Percentiles rank a stretch among this genome's conserved stretches.
These are phyloP conservation scores for Chlorella variabilis DNA, from an alignment of 163 green algal species.

Conservation along the genomic window DNA sequence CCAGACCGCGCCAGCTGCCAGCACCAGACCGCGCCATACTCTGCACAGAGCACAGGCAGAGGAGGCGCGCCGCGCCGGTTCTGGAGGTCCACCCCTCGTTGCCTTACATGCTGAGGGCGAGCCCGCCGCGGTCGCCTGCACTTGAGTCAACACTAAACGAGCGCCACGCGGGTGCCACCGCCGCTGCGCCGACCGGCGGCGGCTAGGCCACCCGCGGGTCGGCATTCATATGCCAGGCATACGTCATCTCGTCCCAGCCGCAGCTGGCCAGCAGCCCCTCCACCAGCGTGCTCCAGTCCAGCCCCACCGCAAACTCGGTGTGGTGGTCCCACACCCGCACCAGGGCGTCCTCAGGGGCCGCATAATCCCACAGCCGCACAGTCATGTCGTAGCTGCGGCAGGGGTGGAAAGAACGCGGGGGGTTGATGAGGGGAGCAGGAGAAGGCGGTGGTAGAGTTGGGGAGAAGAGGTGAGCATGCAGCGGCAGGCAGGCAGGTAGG, in stretches of 20 bases:
- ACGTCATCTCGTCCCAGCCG: constrained; percentile 86
- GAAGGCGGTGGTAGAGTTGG: background rate
- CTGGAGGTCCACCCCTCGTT: too few relatives aligned
- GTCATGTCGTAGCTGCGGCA: constrained; percentile 40
- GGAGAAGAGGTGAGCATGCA: background rate
- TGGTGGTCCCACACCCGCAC: constrained; percentile 93
- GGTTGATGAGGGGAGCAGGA: background rate
- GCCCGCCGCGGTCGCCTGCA: too few relatives aligned
- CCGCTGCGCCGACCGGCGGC: too few relatives aligned
- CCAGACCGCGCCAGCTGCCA: too few relatives aligned
- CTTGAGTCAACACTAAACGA: too few relatives aligned
- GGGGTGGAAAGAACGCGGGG: background rate
- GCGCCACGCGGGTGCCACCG: too few relatives aligned
- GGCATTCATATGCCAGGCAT: constrained; percentile 37
- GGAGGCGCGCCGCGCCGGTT: too few relatives aligned
- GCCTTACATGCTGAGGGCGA: too few relatives aligned
- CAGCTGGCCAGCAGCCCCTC: constrained; percentile 87
- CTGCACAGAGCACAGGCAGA: too few relatives aligned
- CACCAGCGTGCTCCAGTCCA: constrained; percentile 87
- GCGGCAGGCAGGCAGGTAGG: background rate
- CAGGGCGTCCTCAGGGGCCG: constrained; percentile 61
- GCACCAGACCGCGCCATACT: too few relatives aligned
- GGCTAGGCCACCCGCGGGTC: constrained; percentile 27
- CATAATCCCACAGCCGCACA: constrained; percentile 92
- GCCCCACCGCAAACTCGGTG: constrained; percentile 95